Evolutionary conservation across 306 rosid species (phyloP), one percentile per base, ranked within the genome.

Genomic region (Geum urbanum): DNA sequence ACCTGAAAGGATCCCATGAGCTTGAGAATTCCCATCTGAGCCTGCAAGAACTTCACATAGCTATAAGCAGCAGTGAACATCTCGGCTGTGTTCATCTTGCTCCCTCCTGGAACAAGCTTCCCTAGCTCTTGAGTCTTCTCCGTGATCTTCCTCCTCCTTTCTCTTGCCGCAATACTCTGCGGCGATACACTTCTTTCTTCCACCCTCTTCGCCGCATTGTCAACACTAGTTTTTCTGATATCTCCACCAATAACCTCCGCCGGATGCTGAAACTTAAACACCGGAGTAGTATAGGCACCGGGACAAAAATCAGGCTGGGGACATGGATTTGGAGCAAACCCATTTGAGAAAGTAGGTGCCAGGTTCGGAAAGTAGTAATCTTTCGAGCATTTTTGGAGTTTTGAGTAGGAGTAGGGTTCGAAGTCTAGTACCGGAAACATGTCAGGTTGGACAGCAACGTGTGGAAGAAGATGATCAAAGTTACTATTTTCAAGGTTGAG

Each of bases 11-110:
- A 53, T 15, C 15, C 74, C 77, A 82, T 81, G 51, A 77, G 58
- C 68, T 87, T 45, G 22, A 90, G 85, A 78, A 87, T 72, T 0
- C 35, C 69, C 39, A 81, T 74, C 79, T 90, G 94, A 1, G 84
- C 83, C 73, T 81, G 96, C 81, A 90, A 79, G 83, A 11, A 86
- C 77, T 81, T 82, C 9, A 90, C 88, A 64, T 84, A 87, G 37
- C 70, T 87, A 47, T 70, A 73, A 67, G 94, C 94, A 57, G 94
- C 78, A 49, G 67, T 66, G 45, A 87, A 58, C 96, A 90, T 90
- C 70, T 87, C 91, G 37, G 91, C 94, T 9, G 94, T 87, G 75
- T 87, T 90, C 94, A 90, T 80, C 76, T 84, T 84, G 27, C 47
- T 67, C 5, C 88, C 94, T 9, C 91, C 88, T 0, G 96, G 91